phyloP scores from a whole-genome alignment of 768 basidiomycete genomes.

The Phaeotremella skinneri region DNA sequence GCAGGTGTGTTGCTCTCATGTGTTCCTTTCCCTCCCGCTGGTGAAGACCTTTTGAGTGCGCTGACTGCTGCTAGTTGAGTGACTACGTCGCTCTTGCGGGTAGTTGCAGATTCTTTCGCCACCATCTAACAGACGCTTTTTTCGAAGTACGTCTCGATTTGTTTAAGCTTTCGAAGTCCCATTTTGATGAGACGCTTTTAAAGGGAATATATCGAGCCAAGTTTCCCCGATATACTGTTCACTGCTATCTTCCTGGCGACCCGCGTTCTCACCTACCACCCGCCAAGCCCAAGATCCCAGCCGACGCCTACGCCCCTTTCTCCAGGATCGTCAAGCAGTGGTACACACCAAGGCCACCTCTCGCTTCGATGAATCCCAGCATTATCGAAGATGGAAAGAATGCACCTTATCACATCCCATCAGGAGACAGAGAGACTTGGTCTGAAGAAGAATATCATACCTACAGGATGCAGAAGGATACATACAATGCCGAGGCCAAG shows the following conservation, averaged over 20 bases:
- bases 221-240: too few species aligned
- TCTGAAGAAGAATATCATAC: constrained; percentile 21
- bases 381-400: neutral
- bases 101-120: constrained; percentile 19
- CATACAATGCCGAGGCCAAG: neutral
- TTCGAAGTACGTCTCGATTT: constrained; percentile 21
- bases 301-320: constrained; percentile 3
- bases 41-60: too few species aligned
- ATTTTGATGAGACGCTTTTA: too few species aligned
- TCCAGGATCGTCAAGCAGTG: neutral
- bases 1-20: constrained; percentile 1
- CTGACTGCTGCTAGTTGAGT: constrained; percentile 21
- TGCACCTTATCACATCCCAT: constrained; percentile 13
- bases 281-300: neutral
- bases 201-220: too few species aligned
- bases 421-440: constrained; percentile 20
- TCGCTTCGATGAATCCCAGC: neutral
- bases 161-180: neutral
- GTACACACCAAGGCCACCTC: neutral
- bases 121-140: constrained; percentile 18
- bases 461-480: constrained; percentile 27
- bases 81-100: constrained; percentile 36
- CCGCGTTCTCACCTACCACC: too few species aligned
- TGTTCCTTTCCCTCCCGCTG: neutral
- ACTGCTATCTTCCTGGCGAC: too few species aligned